Conservation (phyloP, 2,329 filamentous ascomycete species). For the Claviceps pusilla region DNA sequence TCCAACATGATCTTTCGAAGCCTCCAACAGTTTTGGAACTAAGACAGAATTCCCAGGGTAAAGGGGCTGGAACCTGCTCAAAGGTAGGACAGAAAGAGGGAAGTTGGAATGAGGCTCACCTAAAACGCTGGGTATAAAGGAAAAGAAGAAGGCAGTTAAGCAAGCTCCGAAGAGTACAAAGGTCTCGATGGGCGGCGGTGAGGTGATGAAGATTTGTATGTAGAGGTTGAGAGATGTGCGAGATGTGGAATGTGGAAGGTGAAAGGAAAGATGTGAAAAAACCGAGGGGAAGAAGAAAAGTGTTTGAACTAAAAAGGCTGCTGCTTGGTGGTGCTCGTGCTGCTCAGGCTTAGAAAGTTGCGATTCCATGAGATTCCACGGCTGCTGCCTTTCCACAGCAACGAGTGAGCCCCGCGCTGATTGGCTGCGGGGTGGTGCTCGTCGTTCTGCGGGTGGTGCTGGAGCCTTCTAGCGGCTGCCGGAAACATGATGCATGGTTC, state of each 20-base stretch:
- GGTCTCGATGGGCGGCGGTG: conserved; percentile 10
- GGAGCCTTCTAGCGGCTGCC: conserved; percentile 14
- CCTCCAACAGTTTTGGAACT: not conserved
- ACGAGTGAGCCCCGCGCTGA: conserved; percentile 10
- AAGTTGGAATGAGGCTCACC: conserved; percentile 8
- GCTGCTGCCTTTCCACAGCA: conserved; percentile 15
- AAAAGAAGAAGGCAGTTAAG: conserved; percentile 3
- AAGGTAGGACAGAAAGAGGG: not conserved
- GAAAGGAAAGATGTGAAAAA: conserved; percentile 9
- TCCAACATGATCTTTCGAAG: not conserved
- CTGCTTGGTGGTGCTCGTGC: conserved; percentile 8
- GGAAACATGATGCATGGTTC: not conserved
- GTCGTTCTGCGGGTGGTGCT: conserved; percentile 6
- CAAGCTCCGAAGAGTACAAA: conserved; percentile 5
- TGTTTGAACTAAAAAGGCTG: conserved; percentile 20
- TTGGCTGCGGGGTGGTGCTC: conserved; percentile 9
- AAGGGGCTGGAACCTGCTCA: not conserved
- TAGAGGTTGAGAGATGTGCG: not conserved
- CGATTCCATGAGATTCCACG: conserved; percentile 34
- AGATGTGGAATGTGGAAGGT: conserved; percentile 6
- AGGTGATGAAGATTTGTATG: not conserved
- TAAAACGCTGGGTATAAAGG: conserved; percentile 9
- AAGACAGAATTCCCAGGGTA: not conserved
- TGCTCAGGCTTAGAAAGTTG: conserved; percentile 15
- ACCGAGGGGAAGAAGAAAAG: conserved; percentile 12